These are phyloP conservation scores for Filobasidium uniguttulatum DNA, from an alignment of 1,284 basidiomycete genomes.

Conservation along the genomic window DNA sequence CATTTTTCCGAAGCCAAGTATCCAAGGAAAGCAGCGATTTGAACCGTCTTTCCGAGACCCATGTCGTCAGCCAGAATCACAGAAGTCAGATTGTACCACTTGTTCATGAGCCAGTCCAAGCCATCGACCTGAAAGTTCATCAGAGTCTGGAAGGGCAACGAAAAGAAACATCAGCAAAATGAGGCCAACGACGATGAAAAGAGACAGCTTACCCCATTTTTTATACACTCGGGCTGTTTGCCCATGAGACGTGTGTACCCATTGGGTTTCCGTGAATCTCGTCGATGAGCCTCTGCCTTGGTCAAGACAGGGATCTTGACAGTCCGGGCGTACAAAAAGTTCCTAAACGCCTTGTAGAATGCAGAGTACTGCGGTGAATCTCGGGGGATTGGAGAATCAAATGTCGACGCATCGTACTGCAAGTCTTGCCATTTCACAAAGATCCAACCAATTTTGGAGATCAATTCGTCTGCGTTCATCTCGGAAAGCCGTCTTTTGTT, in stretches of 20 bases:
- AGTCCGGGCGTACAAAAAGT: conserved; percentile 50
- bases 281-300: conserved; percentile 20
- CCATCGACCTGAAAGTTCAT: conserved; percentile 88
- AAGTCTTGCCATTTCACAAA: conserved; percentile 85
- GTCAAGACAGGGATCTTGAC: conserved; percentile 49
- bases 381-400: conserved; percentile 63
- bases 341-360: conserved; percentile 51
- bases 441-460: conserved; percentile 25
- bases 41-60: conserved; percentile 67
- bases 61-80: conserved; percentile 93
- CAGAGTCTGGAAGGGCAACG: conserved; percentile 39
- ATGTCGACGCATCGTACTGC: conserved; percentile 60
- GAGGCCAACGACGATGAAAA: conserved; percentile 1
- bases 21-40: conserved; percentile 75
- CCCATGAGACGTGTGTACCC: conserved; percentile 27
- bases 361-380: conserved; percentile 42
- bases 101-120: conserved; percentile 79
- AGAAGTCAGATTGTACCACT: conserved; percentile 74
- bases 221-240: conserved; percentile 38
- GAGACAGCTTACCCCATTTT: conserved; percentile 38
- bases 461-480: conserved; percentile 47
- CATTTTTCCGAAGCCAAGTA: conserved; percentile 48
- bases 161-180: conserved; percentile 6
- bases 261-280: conserved; percentile 25
- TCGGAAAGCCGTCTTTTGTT: conserved; percentile 40